These are phyloP conservation scores for Dactylorhiza incarnata DNA, from an alignment of 106 monocot genomes.

Conservation along the genomic window DNA sequence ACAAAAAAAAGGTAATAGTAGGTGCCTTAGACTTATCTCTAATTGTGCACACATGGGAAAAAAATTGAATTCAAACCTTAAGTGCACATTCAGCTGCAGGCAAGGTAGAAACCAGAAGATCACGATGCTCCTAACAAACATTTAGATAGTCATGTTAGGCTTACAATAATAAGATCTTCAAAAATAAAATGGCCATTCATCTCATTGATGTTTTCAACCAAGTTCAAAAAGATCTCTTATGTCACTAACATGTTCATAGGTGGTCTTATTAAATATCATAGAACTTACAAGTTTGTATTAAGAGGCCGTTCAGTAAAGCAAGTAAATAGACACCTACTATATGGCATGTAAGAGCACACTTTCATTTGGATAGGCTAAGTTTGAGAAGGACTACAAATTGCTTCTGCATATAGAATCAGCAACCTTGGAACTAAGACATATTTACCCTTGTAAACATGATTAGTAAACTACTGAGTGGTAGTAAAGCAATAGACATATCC, in stretches of 20 bases:
- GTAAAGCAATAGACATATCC: neutral
- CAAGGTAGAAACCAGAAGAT: conserved; percentile 72
- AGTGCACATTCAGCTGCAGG: conserved; percentile 70
- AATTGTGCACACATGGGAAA: neutral
- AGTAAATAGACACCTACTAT: neutral
- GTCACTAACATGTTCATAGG: neutral
- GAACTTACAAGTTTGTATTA: neutral
- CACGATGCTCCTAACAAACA: conserved; percentile 82
- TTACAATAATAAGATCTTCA: neutral
- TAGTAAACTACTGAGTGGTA: neutral
- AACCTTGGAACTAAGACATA: neutral
- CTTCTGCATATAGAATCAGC: neutral
- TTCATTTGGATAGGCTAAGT: neutral
- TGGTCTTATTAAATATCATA: neutral
- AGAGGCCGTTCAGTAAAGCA: neutral
- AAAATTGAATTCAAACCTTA: conserved; percentile 39
- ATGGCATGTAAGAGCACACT: neutral
- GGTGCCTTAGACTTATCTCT: neutral
- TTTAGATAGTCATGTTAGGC: neutral
- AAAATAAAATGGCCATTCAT: neutral
- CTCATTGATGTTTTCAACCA: neutral
- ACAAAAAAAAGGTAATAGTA: conserved; percentile 7
- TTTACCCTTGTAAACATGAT: neutral
- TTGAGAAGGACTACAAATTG: neutral
- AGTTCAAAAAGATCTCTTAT: neutral